These are phyloP conservation scores for Yamadazyma triangularis DNA, from an alignment of 1,139 yeast genomes.

Conservation along the genomic window DNA sequence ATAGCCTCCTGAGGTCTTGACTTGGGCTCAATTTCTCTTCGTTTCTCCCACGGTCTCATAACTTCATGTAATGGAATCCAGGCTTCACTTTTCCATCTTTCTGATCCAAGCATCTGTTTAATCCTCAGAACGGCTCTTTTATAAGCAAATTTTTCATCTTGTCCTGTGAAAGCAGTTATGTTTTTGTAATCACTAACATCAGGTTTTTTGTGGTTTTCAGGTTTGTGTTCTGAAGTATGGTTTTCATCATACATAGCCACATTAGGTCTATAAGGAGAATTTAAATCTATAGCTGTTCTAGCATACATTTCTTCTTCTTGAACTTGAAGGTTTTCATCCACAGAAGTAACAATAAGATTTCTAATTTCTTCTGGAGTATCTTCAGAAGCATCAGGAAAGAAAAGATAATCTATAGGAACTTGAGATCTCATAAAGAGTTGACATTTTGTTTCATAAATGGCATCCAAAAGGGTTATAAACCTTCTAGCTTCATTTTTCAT, in stretches of 20 bases:
- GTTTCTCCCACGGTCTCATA: conserved; percentile 61
- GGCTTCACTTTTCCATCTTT: conserved; percentile 44
- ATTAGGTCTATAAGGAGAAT: conserved; percentile 68
- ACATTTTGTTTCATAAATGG: conserved; percentile 64
- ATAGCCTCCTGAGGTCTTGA: not conserved
- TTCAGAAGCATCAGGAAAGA: conserved; percentile 50
- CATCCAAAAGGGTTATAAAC: conserved; percentile 63
- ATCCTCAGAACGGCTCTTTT: conserved; percentile 68
- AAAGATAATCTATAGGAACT: conserved; percentile 46
- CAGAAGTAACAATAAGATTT: conserved; percentile 11
- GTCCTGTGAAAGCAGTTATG: conserved; percentile 63
- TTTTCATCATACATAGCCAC: conserved; percentile 54
- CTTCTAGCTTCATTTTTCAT: conserved; percentile 68
- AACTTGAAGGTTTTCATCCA: conserved; percentile 33
- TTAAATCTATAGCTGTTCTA: conserved; percentile 54
- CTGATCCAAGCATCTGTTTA: conserved; percentile 60
- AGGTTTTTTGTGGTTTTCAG: conserved; percentile 14
- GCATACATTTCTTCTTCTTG: conserved; percentile 71
- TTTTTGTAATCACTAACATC: conserved; percentile 37
- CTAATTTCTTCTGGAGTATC: conserved; percentile 14
- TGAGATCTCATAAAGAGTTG: conserved; percentile 50
- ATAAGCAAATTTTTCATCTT: conserved; percentile 73
- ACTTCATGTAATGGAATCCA: conserved; percentile 55
- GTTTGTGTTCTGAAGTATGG: conserved; percentile 31
- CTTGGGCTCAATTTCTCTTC: not conserved